Evolutionary conservation across 2,329 filamentous ascomycete genomes (phyloP).

Genomic region (Pseudodiploospora longispora): DNA sequence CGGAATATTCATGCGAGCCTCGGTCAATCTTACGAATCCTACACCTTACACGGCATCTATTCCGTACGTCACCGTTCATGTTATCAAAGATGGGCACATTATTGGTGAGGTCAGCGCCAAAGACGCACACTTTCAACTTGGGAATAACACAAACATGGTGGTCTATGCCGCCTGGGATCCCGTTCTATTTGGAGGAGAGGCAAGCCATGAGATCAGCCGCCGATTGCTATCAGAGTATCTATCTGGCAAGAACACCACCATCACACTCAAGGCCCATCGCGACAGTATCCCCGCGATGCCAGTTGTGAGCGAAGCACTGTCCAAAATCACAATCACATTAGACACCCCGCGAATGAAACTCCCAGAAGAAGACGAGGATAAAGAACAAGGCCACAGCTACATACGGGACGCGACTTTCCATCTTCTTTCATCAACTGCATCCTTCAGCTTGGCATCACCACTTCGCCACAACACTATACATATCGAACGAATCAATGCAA

Average conservation of each 20-base stretch:
- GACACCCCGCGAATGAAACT: conserved; percentile 59
- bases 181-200: conserved; percentile 47
- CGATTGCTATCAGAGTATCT: conserved; percentile 78
- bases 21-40: conserved; percentile 81
- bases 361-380: conserved; percentile 38
- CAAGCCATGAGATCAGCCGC: conserved; percentile 54
- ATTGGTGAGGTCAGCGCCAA: conserved; percentile 67
- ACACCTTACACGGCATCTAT: conserved; percentile 76
- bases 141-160: conserved; percentile 62
- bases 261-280: conserved; percentile 65
- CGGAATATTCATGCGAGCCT: conserved; percentile 62
- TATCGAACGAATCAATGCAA: conserved; percentile 74
- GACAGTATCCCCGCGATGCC: conserved; percentile 68
- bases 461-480: conserved; percentile 64
- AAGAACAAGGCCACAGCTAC: conserved; percentile 49
- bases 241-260: conserved; percentile 76
- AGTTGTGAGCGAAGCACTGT: conserved; percentile 62
- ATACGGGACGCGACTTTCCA: conserved; percentile 83
- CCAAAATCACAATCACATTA: conserved; percentile 62
- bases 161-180: conserved; percentile 72
- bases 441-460: conserved; percentile 76
- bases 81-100: conserved; percentile 64
- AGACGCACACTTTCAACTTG: conserved; percentile 55
- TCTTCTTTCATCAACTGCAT: conserved; percentile 75
- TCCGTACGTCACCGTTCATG: conserved; percentile 71